Percentiles rank a stretch among this genome's conserved stretches.
phyloP scores from a whole-genome alignment of 1,284 basidiomycete genomes.

The Irpex sp. region DNA sequence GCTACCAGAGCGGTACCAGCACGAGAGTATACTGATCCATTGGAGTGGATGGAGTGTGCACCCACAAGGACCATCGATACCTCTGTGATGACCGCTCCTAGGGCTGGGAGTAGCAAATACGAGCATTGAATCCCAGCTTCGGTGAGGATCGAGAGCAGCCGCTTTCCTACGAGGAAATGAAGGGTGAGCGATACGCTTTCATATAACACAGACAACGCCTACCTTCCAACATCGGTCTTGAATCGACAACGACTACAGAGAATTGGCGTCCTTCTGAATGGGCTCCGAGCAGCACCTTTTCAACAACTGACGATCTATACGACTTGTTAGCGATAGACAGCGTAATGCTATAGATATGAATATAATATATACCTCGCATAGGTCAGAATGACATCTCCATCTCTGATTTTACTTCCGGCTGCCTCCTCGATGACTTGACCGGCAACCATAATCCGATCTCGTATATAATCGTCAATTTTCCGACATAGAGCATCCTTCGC shows the following conservation, averaged over 20 bases:
- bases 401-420: slow-evolving; percentile 89
- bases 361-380: slow-evolving; percentile 72
- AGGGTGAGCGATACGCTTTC: too few species aligned
- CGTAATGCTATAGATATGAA: neutral
- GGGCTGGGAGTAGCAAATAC: slow-evolving; percentile 87
- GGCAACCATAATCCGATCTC: slow-evolving; percentile 91
- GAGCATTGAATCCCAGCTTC: slow-evolving; percentile 81
- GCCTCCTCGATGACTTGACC: slow-evolving; percentile 91
- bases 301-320: slow-evolving; percentile 87
- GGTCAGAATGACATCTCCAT: slow-evolving; percentile 90
- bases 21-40: slow-evolving; percentile 92
- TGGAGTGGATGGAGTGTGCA: slow-evolving; percentile 91
- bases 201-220: slow-evolving; percentile 7
- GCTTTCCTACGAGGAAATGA: slow-evolving; percentile 57
- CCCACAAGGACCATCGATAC: slow-evolving; percentile 88
- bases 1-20: slow-evolving; percentile 95
- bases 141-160: slow-evolving; percentile 71
- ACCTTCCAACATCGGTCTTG: slow-evolving; percentile 92
- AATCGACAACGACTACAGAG: slow-evolving; percentile 93
- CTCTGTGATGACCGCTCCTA: slow-evolving; percentile 79
- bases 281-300: slow-evolving; percentile 84
- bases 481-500: slow-evolving; percentile 84
- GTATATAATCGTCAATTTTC: slow-evolving; percentile 92
- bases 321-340: neutral
- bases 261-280: slow-evolving; percentile 74